A percentile compares a stretch with the other conserved stretches of the same genome.
Conservation (phyloP, 176 grass and related monocot species). For the Cenchrus fungigraminus region DNA sequence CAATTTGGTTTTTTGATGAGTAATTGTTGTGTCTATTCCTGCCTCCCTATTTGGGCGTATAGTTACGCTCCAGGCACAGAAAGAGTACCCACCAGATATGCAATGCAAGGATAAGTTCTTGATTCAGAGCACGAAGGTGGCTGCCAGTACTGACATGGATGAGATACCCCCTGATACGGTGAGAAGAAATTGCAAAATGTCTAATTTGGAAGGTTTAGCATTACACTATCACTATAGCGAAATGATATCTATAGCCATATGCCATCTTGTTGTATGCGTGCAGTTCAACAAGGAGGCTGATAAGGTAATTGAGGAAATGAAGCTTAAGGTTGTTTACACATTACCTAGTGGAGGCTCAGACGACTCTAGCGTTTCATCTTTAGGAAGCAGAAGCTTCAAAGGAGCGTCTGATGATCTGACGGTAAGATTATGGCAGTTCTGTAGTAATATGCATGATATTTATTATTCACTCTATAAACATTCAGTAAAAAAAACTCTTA, state of each 20-base stretch:
- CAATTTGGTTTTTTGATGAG: slow-evolving; percentile 28
- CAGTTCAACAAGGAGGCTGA: slow-evolving; percentile 92
- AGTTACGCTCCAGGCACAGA: slow-evolving; percentile 95
- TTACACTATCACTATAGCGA: neutral
- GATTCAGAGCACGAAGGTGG: slow-evolving; percentile 90
- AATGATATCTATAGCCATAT: slow-evolving; percentile 25
- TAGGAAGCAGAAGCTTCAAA: slow-evolving; percentile 49
- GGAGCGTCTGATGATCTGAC: slow-evolving; percentile 55
- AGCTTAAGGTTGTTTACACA: slow-evolving; percentile 88
- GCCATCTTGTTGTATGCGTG: slow-evolving; percentile 25
- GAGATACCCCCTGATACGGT: slow-evolving; percentile 91
- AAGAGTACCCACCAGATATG: slow-evolving; percentile 81
- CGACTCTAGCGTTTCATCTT: slow-evolving; percentile 66
- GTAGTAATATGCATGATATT: neutral
- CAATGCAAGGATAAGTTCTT: slow-evolving; percentile 99
- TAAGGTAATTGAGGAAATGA: slow-evolving; percentile 93
- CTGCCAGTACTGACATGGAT: slow-evolving; percentile 74
- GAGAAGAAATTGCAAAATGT: slow-evolving; percentile 27
- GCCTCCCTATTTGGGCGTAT: slow-evolving; percentile 12
- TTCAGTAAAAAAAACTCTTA: slow-evolving; percentile 27
- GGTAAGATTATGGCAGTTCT: slow-evolving; percentile 52
- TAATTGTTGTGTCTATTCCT: slow-evolving; percentile 8
- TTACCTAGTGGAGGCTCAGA: slow-evolving; percentile 50
- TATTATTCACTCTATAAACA: neutral
- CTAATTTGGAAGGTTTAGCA: slow-evolving; percentile 13